Evolutionary conservation across 345 rosid genomes (phyloP), one percentile per base, ranked within the genome.

Genomic region (Dimocarpus longan): DNA sequence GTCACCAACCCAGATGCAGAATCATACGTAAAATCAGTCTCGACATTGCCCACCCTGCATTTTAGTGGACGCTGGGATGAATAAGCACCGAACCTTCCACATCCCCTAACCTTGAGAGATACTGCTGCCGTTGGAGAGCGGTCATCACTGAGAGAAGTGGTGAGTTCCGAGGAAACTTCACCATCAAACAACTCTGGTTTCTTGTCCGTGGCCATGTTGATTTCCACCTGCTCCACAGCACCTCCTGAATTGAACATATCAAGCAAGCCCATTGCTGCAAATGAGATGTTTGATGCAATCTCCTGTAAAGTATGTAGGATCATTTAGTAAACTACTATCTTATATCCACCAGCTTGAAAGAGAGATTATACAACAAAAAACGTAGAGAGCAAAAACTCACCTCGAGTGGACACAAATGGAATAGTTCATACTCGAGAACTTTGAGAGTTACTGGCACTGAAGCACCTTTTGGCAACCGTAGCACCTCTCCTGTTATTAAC

Each of bases 181-280:
- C 97, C 94, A 26, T 90, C 92, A 0, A 85, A 88, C 66, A 71
- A 80, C 77, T 81, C 90, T 0, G 84, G 72, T 63, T 89, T 83
- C 74, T 81, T 52, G 18, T 87, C 86, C 0, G 88, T 71, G 56
- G 81, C 80, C 84, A 26, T 21, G 28, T 77, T 85, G 84, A 91
- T 79, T 15, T 90, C 90, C 28, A 88, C 76, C 54, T 88, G 77
- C 56, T 93, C 94, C 42, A 93, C 85, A 0, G 98, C 99, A 18
- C 93, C 98, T 12, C 97, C 88, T 21, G 89, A 6, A 79, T 96
- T 96, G 82, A 96, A 96, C 99, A 96, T 92, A 86, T 93, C 87
- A 0, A 96, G 85, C 68, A 96, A 88, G 68, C 99, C 98, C 5
- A 96, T 91, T 0, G 98, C 92, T 66, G 98, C 98, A 71, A 96